Evolutionary conservation across 2,329 filamentous ascomycete genomes (phyloP).

Genomic region (Pseudomassariella vexata): DNA sequence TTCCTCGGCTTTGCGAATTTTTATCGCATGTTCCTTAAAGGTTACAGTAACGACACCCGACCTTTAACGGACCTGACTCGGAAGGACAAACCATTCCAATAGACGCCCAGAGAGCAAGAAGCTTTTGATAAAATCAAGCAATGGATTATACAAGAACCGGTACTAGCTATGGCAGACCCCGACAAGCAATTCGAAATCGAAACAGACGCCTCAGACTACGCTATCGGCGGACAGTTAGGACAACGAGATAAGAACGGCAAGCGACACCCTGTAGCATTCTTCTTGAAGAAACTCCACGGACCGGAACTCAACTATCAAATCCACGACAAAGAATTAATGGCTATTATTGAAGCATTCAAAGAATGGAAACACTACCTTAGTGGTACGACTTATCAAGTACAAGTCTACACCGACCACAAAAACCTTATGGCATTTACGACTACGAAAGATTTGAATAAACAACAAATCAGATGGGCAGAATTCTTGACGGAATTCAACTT

Average conservation of each 20-base stretch:
- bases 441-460: constrained; percentile 4
- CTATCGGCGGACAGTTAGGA: constrained; percentile 1
- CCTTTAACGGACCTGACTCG: no score
- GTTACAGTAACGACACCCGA: constrained; percentile 9
- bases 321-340: constrained; percentile 17
- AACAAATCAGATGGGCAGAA: constrained; percentile 7
- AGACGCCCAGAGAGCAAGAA: no score
- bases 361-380: constrained; percentile 16
- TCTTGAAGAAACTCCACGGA: no score
- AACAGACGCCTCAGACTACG: constrained; percentile 2
- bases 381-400: constrained; percentile 10
- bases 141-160: constrained; percentile 4
- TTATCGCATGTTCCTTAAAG: constrained; percentile 22
- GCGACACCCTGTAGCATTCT: constrained; percentile 6
- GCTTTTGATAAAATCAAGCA: constrained; percentile 1
- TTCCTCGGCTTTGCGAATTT: constrained; percentile 28
- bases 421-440: constrained; percentile 11
- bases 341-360: constrained; percentile 17
- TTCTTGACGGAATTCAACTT: constrained; percentile 1
- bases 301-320: constrained; percentile 17
- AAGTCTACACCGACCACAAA: constrained; percentile 15
- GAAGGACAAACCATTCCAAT: no score
- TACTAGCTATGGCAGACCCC: constrained; percentile 7
- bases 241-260: constrained; percentile 6
- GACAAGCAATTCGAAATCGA: constrained; percentile 5